These are phyloP conservation scores for Aspergillus intermedius DNA, from an alignment of 2,329 filamentous ascomycete species.

Conservation along the genomic window DNA sequence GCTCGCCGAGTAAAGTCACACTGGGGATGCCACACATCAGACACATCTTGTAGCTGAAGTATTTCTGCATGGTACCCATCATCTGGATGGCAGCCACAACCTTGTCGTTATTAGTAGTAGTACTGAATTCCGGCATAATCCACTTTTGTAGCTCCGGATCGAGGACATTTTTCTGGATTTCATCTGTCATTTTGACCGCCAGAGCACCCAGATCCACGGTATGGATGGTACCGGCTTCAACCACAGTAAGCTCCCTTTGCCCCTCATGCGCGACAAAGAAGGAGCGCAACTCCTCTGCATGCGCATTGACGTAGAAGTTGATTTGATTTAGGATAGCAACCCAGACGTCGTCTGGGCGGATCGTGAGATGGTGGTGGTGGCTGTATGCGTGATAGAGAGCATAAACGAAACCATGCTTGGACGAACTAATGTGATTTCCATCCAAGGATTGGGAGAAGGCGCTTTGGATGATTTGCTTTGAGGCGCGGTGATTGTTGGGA, in stretches of 20 bases:
- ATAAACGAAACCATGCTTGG: conserved; percentile 9
- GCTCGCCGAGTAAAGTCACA: conserved; percentile 46
- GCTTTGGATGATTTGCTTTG: not conserved
- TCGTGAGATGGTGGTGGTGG: conserved; percentile 37
- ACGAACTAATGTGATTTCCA: conserved; percentile 1
- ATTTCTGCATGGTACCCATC: conserved; percentile 48
- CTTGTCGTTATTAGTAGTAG: conserved; percentile 42
- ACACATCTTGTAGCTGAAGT: conserved; percentile 35
- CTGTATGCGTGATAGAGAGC: conserved; percentile 8
- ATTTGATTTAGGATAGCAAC: conserved; percentile 47
- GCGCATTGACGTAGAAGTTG: conserved; percentile 41
- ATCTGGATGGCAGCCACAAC: conserved; percentile 43
- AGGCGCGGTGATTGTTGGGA: not conserved
- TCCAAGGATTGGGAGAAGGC: not conserved
- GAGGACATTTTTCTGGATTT: conserved; percentile 38
- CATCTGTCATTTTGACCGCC: conserved; percentile 30
- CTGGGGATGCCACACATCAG: conserved; percentile 45
- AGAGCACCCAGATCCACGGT: conserved; percentile 19
- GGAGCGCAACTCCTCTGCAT: conserved; percentile 41
- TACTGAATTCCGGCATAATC: conserved; percentile 49
- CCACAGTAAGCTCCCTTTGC: conserved; percentile 36
- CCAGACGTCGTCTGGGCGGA: conserved; percentile 52
- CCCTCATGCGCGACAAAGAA: conserved; percentile 41
- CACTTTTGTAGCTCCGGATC: conserved; percentile 40
- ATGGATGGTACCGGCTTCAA: not conserved